These are phyloP conservation scores for Colletotrichum sp. DNA, from an alignment of 2,329 filamentous ascomycete species.

Conservation along the genomic window DNA sequence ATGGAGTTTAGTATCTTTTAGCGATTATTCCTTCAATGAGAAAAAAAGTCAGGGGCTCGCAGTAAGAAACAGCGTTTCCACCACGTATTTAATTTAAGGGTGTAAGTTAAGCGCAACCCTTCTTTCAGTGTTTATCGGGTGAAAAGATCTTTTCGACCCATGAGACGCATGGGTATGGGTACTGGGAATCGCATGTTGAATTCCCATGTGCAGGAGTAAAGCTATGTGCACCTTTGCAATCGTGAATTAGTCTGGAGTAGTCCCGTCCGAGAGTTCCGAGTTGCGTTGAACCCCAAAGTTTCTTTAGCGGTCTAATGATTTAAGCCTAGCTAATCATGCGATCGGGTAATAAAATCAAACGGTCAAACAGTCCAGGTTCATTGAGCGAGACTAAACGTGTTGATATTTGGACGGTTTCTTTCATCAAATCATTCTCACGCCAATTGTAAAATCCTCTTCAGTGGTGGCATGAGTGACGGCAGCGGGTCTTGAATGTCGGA, in stretches of 20 bases:
- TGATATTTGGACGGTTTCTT: neutral
- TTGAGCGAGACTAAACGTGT: neutral
- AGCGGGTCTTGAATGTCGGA: neutral
- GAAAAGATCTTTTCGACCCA: neutral
- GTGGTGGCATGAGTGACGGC: neutral
- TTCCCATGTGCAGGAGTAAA: neutral
- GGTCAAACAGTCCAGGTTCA: neutral
- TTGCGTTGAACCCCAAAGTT: neutral
- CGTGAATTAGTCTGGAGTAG: neutral
- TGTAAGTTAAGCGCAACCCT: neutral
- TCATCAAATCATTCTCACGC: rapidly evolving
- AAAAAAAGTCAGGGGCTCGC: rapidly evolving
- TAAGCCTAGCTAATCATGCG: neutral
- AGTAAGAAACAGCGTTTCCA: neutral
- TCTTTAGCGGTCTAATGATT: neutral
- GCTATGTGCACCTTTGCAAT: neutral
- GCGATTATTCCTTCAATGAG: rapidly evolving
- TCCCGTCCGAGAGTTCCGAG: neutral
- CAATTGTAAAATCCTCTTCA: rapidly evolving
- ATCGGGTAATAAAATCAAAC: neutral
- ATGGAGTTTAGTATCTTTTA: neutral
- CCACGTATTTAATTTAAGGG: neutral
- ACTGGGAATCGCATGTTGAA: neutral
- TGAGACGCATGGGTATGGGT: neutral
- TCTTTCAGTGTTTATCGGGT: neutral